Evolutionary conservation across 768 basidiomycete species (phyloP).

Genomic region (Phylloporus scabripes): DNA sequence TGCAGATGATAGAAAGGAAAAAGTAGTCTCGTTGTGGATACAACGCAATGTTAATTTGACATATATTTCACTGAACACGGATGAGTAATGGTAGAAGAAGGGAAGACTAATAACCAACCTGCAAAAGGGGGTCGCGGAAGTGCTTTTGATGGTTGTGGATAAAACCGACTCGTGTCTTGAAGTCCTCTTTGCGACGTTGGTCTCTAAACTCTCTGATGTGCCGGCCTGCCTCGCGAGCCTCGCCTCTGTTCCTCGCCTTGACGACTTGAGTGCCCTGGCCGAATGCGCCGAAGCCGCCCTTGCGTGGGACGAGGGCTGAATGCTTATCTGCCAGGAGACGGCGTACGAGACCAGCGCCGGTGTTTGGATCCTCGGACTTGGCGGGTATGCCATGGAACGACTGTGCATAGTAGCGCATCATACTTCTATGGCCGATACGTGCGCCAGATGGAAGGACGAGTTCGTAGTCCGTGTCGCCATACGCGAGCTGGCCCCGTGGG

Average conservation of each 20-base stretch:
- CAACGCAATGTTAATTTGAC: constrained; percentile 3
- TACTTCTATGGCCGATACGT: constrained; percentile 85
- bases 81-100: constrained; percentile 2
- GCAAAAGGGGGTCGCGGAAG: constrained; percentile 67
- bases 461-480: constrained; percentile 78
- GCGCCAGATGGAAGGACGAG: constrained; percentile 91
- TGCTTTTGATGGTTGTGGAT: constrained; percentile 86
- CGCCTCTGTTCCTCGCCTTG: constrained; percentile 90
- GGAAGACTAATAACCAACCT: constrained; percentile 29
- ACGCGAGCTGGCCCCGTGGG: constrained; percentile 54
- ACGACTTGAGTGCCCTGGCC: constrained; percentile 79
- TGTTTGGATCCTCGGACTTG: constrained; percentile 58
- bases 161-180: constrained; percentile 79
- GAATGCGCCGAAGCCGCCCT: constrained; percentile 83
- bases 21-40: constrained; percentile 11
- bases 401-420: constrained; percentile 84
- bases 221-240: constrained; percentile 87
- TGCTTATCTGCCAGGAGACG: constrained; percentile 76
- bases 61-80: constrained; percentile 11
- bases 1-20: constrained; percentile 7
- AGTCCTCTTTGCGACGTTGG: constrained; percentile 69
- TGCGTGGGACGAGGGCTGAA: constrained; percentile 75
- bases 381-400: constrained; percentile 50
- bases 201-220: constrained; percentile 84
- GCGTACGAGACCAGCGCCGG: constrained; percentile 72